These are phyloP conservation scores for Suillus tomentosus DNA, from an alignment of 768 basidiomycete species.

Conservation along the genomic window DNA sequence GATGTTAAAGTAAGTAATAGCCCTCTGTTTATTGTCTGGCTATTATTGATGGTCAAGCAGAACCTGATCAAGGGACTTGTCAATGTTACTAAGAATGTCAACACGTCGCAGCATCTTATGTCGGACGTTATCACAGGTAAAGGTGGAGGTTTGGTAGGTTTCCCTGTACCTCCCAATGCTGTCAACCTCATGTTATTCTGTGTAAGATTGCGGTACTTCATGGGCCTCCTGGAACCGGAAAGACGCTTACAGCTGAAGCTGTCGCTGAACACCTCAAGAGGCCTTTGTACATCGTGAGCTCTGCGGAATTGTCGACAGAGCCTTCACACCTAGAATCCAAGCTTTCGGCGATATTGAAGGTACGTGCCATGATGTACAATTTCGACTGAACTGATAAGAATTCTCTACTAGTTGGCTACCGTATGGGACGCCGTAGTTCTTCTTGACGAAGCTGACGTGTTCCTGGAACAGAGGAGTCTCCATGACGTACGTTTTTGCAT, in stretches of 20 bases:
- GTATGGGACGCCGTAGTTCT: slow-evolving; percentile 61
- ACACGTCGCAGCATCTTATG: slow-evolving; percentile 22
- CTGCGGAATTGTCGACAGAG: slow-evolving; percentile 54
- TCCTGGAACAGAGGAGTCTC: slow-evolving; percentile 6
- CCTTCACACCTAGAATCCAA: slow-evolving; percentile 44
- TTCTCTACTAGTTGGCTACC: slow-evolving; percentile 54
- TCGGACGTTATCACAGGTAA: slow-evolving; percentile 64
- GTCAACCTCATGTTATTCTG: neutral
- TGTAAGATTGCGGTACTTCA: slow-evolving; percentile 26
- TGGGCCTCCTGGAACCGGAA: slow-evolving; percentile 38
- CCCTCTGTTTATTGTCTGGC: neutral
- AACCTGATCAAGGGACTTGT: slow-evolving; percentile 29
- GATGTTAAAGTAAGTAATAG: slow-evolving; percentile 42
- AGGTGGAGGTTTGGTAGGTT: slow-evolving; percentile 60
- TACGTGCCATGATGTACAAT: slow-evolving; percentile 2
- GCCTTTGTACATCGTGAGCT: slow-evolving; percentile 54
- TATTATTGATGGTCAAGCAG: slow-evolving; percentile 37
- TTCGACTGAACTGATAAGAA: slow-evolving; percentile 21
- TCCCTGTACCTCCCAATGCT: neutral
- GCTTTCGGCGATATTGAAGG: slow-evolving; percentile 29
- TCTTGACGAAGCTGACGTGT: slow-evolving; percentile 47
- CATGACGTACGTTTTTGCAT: slow-evolving; percentile 39
- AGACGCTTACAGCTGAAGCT: slow-evolving; percentile 62
- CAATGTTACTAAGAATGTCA: slow-evolving; percentile 26
- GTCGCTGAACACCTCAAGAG: slow-evolving; percentile 56